Evolutionary conservation across 1,284 basidiomycete species (phyloP).

Genomic region (Paramarasmius palmivorus): DNA sequence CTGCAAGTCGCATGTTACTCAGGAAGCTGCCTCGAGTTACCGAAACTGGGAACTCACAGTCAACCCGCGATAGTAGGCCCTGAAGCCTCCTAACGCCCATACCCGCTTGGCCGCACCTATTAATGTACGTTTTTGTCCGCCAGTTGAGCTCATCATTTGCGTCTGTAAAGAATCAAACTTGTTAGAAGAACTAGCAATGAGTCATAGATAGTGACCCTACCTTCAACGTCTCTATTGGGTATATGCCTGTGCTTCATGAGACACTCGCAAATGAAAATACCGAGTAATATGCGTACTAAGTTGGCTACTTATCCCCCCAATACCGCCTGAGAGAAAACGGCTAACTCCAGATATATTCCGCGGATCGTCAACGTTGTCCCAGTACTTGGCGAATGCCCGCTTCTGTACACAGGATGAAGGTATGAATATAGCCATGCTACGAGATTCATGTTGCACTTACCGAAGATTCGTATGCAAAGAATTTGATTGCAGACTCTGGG

Average conservation of each 20-base stretch:
- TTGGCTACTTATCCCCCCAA: slow-evolving; percentile 95
- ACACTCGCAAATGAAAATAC: slow-evolving; percentile 6
- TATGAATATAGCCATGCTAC: slow-evolving; percentile 14
- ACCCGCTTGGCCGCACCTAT: slow-evolving; percentile 60
- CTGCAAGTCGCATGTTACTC: slow-evolving; percentile 38
- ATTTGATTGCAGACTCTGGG: slow-evolving; percentile 98
- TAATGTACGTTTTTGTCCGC: slow-evolving; percentile 60
- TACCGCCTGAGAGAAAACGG: slow-evolving; percentile 93
- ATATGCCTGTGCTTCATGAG: slow-evolving; percentile 63
- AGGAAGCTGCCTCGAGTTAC: slow-evolving; percentile 11
- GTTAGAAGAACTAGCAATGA: slow-evolving; percentile 5
- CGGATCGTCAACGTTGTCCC: slow-evolving; percentile 88
- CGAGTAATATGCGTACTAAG: slow-evolving; percentile 57
- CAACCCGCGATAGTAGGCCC: slow-evolving; percentile 91
- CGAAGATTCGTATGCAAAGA: slow-evolving; percentile 92
- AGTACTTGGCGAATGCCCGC: slow-evolving; percentile 90
- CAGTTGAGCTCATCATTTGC: slow-evolving; percentile 89
- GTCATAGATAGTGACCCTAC: slow-evolving; percentile 41
- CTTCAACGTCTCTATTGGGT: slow-evolving; percentile 88
- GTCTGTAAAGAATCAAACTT: slow-evolving; percentile 52
- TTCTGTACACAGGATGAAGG: slow-evolving; percentile 54
- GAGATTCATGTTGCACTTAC: slow-evolving; percentile 45
- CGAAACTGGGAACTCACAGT: slow-evolving; percentile 54
- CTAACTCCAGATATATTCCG: slow-evolving; percentile 90
- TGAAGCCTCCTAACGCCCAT: slow-evolving; percentile 82